These are phyloP conservation scores for Cutaneotrichosporon dermatis DNA, from an alignment of 1,284 basidiomycete species.

Conservation along the genomic window DNA sequence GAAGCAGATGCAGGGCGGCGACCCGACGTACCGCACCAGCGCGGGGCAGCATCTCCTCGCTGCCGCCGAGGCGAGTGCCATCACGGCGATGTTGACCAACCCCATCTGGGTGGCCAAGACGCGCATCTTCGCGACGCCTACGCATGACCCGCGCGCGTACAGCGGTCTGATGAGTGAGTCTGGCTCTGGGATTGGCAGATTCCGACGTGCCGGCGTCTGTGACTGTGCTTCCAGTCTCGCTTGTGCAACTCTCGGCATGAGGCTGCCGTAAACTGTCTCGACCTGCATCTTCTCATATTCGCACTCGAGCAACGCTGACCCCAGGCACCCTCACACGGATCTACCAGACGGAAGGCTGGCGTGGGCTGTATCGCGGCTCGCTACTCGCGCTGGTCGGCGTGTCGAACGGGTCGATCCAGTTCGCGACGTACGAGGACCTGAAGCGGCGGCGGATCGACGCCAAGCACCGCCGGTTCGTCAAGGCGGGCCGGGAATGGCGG, in stretches of 20 bases:
- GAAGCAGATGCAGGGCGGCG: conserved; percentile 54
- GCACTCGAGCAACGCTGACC: too few relatives aligned
- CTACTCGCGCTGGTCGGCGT: conserved; percentile 87
- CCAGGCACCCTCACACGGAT: conserved; percentile 53
- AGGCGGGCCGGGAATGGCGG: conserved; percentile 62
- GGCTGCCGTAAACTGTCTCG: too few relatives aligned
- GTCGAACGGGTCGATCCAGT: conserved; percentile 92
- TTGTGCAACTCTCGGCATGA: too few relatives aligned
- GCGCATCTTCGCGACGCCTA: conserved; percentile 84
- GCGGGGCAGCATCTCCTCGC: conserved; percentile 80
- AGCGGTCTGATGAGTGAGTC: conserved; percentile 71
- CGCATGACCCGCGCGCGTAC: conserved; percentile 65
- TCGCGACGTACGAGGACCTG: conserved; percentile 94
- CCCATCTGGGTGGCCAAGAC: conserved; percentile 99
- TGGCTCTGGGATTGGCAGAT: too few relatives aligned
- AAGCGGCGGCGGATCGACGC: conserved; percentile 80
- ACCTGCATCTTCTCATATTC: too few relatives aligned
- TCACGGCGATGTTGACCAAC: conserved; percentile 92
- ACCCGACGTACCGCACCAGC: conserved; percentile 55
- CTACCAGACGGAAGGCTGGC: conserved; percentile 66
- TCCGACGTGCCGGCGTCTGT: too few relatives aligned
- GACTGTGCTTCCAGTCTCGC: too few relatives aligned
- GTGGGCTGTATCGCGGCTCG: conserved; percentile 83
- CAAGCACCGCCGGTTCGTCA: conserved; percentile 60
- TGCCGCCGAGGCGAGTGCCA: conserved; percentile 89